phyloP scores from a whole-genome alignment of 768 basidiomycete species.

The Antrodiella citrinella region DNA sequence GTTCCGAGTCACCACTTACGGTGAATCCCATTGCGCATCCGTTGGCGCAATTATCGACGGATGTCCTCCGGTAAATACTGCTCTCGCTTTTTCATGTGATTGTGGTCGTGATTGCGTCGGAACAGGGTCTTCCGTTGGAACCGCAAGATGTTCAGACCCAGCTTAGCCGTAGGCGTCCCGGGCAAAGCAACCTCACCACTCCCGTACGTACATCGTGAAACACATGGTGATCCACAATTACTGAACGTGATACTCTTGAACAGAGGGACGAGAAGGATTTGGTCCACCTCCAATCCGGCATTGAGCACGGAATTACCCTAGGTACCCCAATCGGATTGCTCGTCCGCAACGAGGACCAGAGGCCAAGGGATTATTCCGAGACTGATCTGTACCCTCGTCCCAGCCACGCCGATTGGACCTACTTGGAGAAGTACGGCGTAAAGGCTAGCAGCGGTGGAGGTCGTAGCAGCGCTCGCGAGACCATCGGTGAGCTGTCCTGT shows the following conservation, averaged over 20 bases:
- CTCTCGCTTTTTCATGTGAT: background rate
- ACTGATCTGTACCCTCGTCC: constrained; percentile 97
- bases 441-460: constrained; percentile 98
- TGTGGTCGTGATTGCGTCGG: constrained; percentile 3
- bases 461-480: constrained; percentile 90
- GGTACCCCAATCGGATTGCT: constrained; percentile 97
- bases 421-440: constrained; percentile 93
- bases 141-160: constrained; percentile 86
- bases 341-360: constrained; percentile 95
- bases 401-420: constrained; percentile 96
- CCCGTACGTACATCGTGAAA: no score
- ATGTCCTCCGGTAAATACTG: constrained; percentile 74
- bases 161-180: constrained; percentile 84
- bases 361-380: constrained; percentile 97
- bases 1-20: constrained; percentile 95
- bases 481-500: no score
- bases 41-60: constrained; percentile 98
- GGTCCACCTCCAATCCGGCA: constrained; percentile 88
- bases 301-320: constrained; percentile 89
- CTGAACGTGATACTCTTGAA: no score
- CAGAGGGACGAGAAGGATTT: constrained; percentile 78
- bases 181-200: constrained; percentile 94
- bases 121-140: constrained; percentile 74
- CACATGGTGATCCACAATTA: no score
- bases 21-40: constrained; percentile 94